phyloP scores from a whole-genome alignment of 176 grass and related monocot genomes.

The Musa beccarii region DNA sequence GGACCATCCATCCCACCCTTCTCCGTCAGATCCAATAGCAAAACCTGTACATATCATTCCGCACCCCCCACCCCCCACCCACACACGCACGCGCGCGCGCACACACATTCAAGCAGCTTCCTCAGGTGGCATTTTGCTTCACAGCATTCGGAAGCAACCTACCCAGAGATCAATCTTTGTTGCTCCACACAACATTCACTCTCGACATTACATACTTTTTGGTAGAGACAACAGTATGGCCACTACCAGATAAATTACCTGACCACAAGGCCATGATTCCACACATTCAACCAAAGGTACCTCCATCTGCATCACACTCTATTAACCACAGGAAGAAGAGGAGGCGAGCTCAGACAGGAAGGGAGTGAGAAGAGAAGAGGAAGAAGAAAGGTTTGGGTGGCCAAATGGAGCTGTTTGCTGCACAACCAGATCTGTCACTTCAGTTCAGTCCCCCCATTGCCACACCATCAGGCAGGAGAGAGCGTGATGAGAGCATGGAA shows the following conservation, averaged over 20 bases:
- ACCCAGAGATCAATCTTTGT: background rate
- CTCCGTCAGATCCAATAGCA: background rate
- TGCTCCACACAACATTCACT: background rate
- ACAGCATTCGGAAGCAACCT: background rate
- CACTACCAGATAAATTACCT: constrained; percentile 26
- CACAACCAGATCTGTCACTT: constrained; percentile 80
- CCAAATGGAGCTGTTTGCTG: constrained; percentile 76
- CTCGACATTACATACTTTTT: background rate
- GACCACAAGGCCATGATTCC: constrained; percentile 19
- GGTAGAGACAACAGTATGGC: background rate
- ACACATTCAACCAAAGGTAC: background rate
- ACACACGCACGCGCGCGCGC: too few relatives aligned
- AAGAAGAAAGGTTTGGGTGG: background rate
- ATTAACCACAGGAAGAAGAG: constrained; percentile 1
- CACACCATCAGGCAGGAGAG: constrained; percentile 23
- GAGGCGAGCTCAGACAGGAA: background rate
- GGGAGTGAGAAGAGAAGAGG: background rate
- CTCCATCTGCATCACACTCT: background rate
- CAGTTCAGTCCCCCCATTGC: constrained; percentile 61
- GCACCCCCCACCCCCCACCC: too few relatives aligned
- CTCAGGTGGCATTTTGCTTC: background rate
- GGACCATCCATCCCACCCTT: background rate
- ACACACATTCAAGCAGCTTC: too few relatives aligned
- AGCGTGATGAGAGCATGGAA: constrained; percentile 18
- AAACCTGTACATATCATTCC: constrained; percentile 24